Percentiles rank a stretch among this genome's conserved stretches.
Conservation (phyloP, 768 basidiomycete species). For the Podaxis sp. region DNA sequence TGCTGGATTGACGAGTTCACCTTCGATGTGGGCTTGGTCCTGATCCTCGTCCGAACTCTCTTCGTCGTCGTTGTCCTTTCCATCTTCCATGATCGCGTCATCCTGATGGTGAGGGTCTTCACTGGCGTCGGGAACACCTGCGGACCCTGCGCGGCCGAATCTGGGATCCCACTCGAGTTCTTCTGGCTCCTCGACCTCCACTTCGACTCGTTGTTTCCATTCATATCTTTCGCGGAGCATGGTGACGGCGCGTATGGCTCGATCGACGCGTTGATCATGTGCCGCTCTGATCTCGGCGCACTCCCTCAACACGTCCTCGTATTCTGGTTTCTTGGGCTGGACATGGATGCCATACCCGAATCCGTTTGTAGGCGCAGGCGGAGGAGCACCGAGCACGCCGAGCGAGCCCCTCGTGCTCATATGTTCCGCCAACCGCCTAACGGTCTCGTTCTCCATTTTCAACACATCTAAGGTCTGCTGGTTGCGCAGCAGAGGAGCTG, state of each 20-base stretch:
- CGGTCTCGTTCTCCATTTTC: conserved; percentile 67
- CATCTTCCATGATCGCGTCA: conserved; percentile 30
- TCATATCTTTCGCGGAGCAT: conserved; percentile 81
- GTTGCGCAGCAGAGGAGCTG: conserved; percentile 74
- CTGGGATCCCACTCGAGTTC: conserved; percentile 74
- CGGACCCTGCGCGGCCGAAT: conserved; percentile 22
- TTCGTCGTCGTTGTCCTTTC: conserved; percentile 27
- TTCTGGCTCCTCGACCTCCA: conserved; percentile 77
- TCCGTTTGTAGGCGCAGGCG: conserved; percentile 20
- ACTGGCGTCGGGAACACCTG: conserved; percentile 20
- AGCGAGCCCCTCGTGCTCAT: conserved; percentile 61
- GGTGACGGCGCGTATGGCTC: conserved; percentile 75
- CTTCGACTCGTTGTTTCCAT: conserved; percentile 79
- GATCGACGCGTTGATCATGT: conserved; percentile 75
- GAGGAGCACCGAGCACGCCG: conserved; percentile 44
- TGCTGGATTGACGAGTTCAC: conserved; percentile 1
- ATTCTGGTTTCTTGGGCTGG: conserved; percentile 41
- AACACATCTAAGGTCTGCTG: conserved; percentile 80
- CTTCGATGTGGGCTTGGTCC: conserved; percentile 32
- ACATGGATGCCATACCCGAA: conserved; percentile 16
- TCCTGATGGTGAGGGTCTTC: conserved; percentile 21
- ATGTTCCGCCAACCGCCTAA: conserved; percentile 65
- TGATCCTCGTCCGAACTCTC: conserved; percentile 26
- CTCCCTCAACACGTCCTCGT: conserved; percentile 66
- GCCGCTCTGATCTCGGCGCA: conserved; percentile 65